Evolutionary conservation across 441 rosid genomes (phyloP).

Genomic region (Aquilaria agallochum): DNA sequence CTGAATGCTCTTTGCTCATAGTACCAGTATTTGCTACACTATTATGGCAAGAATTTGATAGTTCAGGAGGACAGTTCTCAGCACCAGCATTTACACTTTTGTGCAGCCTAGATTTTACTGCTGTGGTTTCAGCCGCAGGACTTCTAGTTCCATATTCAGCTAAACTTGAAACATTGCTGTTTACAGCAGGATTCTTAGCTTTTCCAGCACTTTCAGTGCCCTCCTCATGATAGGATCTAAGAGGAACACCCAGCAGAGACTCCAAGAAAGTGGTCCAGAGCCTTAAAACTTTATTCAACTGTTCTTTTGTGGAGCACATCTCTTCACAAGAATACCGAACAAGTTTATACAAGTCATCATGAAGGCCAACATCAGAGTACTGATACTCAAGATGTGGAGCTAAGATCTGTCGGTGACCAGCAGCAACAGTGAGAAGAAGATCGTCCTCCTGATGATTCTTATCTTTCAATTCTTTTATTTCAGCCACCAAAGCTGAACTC

Average conservation of each 20-base stretch:
- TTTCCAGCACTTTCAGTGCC: slow-evolving; percentile 49
- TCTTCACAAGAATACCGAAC: slow-evolving; percentile 92
- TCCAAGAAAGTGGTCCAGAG: slow-evolving; percentile 95
- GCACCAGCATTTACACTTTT: slow-evolving; percentile 28
- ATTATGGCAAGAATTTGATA: slow-evolving; percentile 39
- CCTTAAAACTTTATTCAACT: slow-evolving; percentile 69
- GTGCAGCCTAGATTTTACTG: slow-evolving; percentile 30
- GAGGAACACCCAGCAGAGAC: slow-evolving; percentile 69
- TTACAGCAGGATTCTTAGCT: slow-evolving; percentile 31
- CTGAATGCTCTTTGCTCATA: slow-evolving; percentile 34
- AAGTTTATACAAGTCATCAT: slow-evolving; percentile 88
- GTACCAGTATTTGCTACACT: slow-evolving; percentile 42
- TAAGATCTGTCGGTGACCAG: slow-evolving; percentile 16
- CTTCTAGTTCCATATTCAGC: slow-evolving; percentile 46
- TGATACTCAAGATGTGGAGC: slow-evolving; percentile 13
- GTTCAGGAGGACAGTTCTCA: slow-evolving; percentile 37
- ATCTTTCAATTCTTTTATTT: slow-evolving; percentile 86
- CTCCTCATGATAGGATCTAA: slow-evolving; percentile 46
- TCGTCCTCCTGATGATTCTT: slow-evolving; percentile 19
- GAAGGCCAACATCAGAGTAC: slow-evolving; percentile 55
- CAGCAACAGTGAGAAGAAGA: slow-evolving; percentile 14
- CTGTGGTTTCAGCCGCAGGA: slow-evolving; percentile 25
- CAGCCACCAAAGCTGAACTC: slow-evolving; percentile 73
- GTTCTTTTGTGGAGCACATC: slow-evolving; percentile 91
- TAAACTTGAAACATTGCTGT: slow-evolving; percentile 37